Conservation (phyloP, 1,139 yeast genomes). For the Eremothecium gossypii region DNA sequence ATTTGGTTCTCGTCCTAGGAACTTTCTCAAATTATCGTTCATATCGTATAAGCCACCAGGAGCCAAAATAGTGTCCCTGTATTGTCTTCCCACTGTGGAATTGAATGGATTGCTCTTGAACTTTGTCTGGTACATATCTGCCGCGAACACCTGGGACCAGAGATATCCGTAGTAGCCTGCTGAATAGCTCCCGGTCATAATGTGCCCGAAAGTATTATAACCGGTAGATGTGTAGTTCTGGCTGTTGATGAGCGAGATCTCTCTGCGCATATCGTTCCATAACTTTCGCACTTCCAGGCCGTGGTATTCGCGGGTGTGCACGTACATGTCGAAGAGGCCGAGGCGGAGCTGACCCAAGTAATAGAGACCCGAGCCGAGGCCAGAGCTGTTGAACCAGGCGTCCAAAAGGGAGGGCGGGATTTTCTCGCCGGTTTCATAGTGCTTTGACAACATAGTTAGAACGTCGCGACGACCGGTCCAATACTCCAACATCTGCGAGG, state of each 20-base stretch:
- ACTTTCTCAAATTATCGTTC: slow-evolving; percentile 50
- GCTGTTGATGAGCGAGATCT: slow-evolving; percentile 47
- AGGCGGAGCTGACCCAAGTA: slow-evolving; percentile 70
- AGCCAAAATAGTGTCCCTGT: slow-evolving; percentile 59
- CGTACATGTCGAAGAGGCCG: slow-evolving; percentile 64
- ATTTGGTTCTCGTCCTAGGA: slow-evolving; percentile 70
- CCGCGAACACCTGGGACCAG: slow-evolving; percentile 79
- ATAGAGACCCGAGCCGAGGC: slow-evolving; percentile 64
- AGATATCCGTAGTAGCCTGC: slow-evolving; percentile 82
- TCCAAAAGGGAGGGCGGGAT: slow-evolving; percentile 51
- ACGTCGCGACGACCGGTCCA: slow-evolving; percentile 75
- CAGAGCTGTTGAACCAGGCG: slow-evolving; percentile 55
- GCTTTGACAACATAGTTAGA: slow-evolving; percentile 51
- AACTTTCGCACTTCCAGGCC: slow-evolving; percentile 40
- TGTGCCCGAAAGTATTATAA: slow-evolving; percentile 69
- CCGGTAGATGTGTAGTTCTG: slow-evolving; percentile 54
- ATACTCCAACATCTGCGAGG: slow-evolving; percentile 81
- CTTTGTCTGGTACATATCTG: slow-evolving; percentile 67
- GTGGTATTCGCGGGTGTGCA: slow-evolving; percentile 48
- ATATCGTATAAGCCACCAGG: slow-evolving; percentile 71
- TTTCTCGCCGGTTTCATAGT: slow-evolving; percentile 52
- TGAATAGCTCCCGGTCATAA: slow-evolving; percentile 72
- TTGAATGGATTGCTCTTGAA: slow-evolving; percentile 64
- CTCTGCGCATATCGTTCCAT: slow-evolving; percentile 59
- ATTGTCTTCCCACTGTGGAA: slow-evolving; percentile 48